These are phyloP conservation scores for Fusarium sp. DNA, from an alignment of 2,329 filamentous ascomycete genomes.

Conservation along the genomic window DNA sequence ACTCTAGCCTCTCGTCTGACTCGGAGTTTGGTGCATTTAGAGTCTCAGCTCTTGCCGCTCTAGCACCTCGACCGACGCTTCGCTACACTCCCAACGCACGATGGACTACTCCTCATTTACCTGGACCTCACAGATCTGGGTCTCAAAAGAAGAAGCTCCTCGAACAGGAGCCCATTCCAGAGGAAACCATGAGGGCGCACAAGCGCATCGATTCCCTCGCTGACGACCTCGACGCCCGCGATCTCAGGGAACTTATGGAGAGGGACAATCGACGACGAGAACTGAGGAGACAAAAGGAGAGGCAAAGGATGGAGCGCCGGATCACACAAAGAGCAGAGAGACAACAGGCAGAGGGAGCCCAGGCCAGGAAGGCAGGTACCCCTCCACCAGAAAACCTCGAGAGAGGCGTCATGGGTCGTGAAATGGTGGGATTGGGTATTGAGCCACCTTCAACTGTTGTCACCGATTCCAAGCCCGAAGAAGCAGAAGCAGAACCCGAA, in stretches of 20 bases:
- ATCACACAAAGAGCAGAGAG: constrained; percentile 75
- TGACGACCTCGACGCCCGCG: constrained; percentile 85
- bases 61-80: constrained; percentile 86
- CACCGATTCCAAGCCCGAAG: constrained; percentile 63
- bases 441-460: constrained; percentile 65
- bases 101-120: constrained; percentile 59
- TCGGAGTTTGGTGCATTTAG: constrained; percentile 80
- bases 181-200: constrained; percentile 69
- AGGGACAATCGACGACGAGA: constrained; percentile 84
- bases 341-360: constrained; percentile 68
- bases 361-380: constrained; percentile 62
- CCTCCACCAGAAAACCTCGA: constrained; percentile 67
- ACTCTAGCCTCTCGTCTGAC: constrained; percentile 79
- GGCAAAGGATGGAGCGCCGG: constrained; percentile 72
- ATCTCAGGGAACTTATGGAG: constrained; percentile 89
- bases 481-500: constrained; percentile 11
- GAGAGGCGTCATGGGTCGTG: constrained; percentile 69
- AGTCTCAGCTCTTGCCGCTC: constrained; percentile 80
- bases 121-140: constrained; percentile 59
- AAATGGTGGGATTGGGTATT: constrained; percentile 65
- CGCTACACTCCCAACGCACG: constrained; percentile 76
- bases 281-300: constrained; percentile 74
- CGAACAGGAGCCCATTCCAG: constrained; percentile 65
- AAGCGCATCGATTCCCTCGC: constrained; percentile 78
- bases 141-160: constrained; percentile 65